Conservation (phyloP, 805 yeast genomes). For the Lachancea quebecensis region DNA sequence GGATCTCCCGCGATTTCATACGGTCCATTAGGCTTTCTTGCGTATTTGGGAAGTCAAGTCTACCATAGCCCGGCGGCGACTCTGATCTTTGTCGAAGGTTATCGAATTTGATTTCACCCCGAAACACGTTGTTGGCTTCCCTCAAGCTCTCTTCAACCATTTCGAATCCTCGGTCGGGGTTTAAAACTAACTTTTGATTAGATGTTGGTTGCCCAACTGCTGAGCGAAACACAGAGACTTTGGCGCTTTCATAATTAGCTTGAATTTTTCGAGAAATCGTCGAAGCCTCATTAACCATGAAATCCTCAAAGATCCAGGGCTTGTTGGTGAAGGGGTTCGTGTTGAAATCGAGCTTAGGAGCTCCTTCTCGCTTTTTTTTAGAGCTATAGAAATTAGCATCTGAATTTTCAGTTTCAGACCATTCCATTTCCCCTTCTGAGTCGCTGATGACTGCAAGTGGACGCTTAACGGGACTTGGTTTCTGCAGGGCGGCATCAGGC, state of each 20-base stretch:
- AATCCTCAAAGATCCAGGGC: conserved; percentile 32
- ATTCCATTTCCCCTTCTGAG: conserved; percentile 9
- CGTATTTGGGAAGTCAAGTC: conserved; percentile 53
- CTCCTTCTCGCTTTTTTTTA: not conserved
- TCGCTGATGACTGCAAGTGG: conserved; percentile 6
- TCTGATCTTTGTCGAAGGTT: conserved; percentile 33
- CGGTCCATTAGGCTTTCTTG: conserved; percentile 42
- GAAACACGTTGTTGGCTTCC: not conserved
- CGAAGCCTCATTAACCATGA: conserved; percentile 21
- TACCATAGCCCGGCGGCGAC: conserved; percentile 54
- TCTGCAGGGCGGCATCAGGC: not conserved
- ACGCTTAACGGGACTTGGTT: conserved; percentile 1
- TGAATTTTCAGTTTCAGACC: conserved; percentile 6
- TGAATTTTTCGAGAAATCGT: conserved; percentile 10
- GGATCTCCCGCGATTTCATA: conserved; percentile 28
- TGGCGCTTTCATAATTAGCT: conserved; percentile 6
- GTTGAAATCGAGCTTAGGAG: conserved; percentile 12
- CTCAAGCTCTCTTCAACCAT: not conserved
- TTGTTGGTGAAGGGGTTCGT: conserved; percentile 23
- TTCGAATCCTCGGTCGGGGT: conserved; percentile 6
- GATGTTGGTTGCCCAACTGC: conserved; percentile 18
- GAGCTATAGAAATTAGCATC: not conserved
- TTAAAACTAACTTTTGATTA: conserved; percentile 5
- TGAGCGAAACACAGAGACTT: conserved; percentile 16
- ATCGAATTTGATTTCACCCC: conserved; percentile 15